Base-by-base conservation (phyloP, 805 yeast genomes). In the Yueomyces sinensis region DNA sequence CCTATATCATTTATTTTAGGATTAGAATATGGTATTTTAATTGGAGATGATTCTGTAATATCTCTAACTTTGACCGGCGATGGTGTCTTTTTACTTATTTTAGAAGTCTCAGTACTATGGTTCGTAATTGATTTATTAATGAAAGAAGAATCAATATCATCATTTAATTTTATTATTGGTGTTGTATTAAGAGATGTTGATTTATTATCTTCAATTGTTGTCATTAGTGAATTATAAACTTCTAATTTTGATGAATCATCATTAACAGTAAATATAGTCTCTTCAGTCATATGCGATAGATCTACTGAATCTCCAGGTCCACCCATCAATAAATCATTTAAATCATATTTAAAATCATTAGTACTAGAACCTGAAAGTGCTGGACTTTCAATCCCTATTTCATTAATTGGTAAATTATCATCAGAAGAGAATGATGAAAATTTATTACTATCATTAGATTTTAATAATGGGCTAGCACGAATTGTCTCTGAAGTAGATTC, bases 301-400 rank as follows among this genome's bases (percentile, higher is more conserved):
- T 54, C 59, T 9, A 48, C 53, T n/a, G 37, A 41, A 30, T 50
- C 58, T n/a, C 59, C 59, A 1, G 59, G 59, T 34, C 53, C 52
- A 16, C 59, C 59, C 23, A 49, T 37, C 16, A 54, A 41, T 9
- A 50, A 39, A 13, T 50, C 54, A 23, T 39, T 25, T 11, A 25
- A 25, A 25, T 25, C 28, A 25, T 25, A 23, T 4, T 5, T 19
- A 17, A 19, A 17, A 15, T 32, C 28, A 16, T 33, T 33, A 16
- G 37, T 18, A 14, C 4, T 17, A 2, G 17, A 3, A n/a, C 27
- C 15, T 11, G 31, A 19, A 20, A 3, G 27, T 3, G 25, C 13
- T 13, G 28, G 47, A 42, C 24, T 20, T 19, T 17, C 32, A 30
- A 46, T 37, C 23, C 41, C 46, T 17, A 51, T 39, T 39, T 57